Percentiles rank a stretch among this genome's conserved stretches.
phyloP scores from a whole-genome alignment of 805 yeast genomes.

The Wickerhamiella allomyrinae region DNA sequence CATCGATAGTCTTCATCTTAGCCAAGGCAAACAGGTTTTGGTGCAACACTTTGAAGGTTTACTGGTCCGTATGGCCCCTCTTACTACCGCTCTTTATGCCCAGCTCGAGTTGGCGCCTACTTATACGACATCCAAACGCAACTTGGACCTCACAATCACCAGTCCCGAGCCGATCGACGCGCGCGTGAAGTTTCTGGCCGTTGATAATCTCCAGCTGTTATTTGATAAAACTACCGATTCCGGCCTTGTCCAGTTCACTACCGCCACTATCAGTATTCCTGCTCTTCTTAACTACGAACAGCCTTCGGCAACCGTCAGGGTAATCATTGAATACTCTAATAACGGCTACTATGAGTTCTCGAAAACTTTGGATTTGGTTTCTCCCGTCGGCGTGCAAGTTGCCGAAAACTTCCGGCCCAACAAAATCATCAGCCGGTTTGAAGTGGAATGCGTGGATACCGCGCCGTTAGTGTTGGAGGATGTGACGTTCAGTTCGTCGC shows the following conservation, averaged over 20 bases:
- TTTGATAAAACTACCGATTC: conserved; percentile 11
- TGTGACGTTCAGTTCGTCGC: conserved; percentile 29
- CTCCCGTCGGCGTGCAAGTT: conserved; percentile 59
- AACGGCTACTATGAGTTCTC: conserved; percentile 15
- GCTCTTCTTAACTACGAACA: conserved; percentile 18
- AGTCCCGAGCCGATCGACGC: conserved; percentile 8
- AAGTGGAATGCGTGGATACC: conserved; percentile 44
- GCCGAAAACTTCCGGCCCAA: conserved; percentile 58
- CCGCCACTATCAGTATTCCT: conserved; percentile 19
- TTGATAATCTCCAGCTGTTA: conserved; percentile 13
- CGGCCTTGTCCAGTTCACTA: conserved; percentile 6
- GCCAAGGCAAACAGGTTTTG: conserved; percentile 20
- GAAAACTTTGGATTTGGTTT: conserved; percentile 34
- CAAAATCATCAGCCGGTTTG: conserved; percentile 49
- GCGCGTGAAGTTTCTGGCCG: conserved; percentile 9
- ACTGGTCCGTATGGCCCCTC: conserved; percentile 15
- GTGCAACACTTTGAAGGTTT: conserved; percentile 12
- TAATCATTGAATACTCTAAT: conserved; percentile 19
- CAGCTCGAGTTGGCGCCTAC: conserved; percentile 10
- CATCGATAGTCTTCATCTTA: conserved; percentile 19
- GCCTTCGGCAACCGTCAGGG: conserved; percentile 15
- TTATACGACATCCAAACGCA: conserved; percentile 13
- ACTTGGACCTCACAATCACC: conserved; percentile 8
- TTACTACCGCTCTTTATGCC: conserved; percentile 16
- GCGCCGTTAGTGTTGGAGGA: conserved; percentile 41